phyloP scores from a whole-genome alignment of 2,329 filamentous ascomycete genomes.

The Aspergillus carbonarius region DNA sequence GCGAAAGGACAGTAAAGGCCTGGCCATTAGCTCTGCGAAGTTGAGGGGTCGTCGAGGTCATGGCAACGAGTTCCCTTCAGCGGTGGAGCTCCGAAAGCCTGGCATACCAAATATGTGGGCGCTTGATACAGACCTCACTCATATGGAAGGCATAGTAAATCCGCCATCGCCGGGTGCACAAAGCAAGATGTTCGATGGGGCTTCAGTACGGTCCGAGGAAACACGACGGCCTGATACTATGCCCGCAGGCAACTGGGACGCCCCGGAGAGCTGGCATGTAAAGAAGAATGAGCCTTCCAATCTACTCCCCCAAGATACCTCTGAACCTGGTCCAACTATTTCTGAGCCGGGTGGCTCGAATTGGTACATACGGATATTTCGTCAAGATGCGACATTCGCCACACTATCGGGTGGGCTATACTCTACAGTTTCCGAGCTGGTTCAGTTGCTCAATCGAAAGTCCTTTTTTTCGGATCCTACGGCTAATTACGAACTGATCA shows the following conservation, averaged over 20 bases:
- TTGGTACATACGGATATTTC: constrained; percentile 94
- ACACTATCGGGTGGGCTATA: constrained; percentile 83
- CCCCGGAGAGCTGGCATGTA: constrained; percentile 95
- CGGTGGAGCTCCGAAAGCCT: constrained; percentile 32
- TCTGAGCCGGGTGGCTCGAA: constrained; percentile 72
- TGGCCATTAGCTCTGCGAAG: constrained; percentile 34
- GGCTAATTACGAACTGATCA: constrained; percentile 92
- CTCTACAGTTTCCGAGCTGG: constrained; percentile 80
- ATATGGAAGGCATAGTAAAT: constrained; percentile 89
- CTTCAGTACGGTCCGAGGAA: constrained; percentile 29
- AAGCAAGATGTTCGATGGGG: constrained; percentile 34
- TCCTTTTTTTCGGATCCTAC: constrained; percentile 86
- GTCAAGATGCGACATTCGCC: constrained; percentile 89
- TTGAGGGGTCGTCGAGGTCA: constrained; percentile 35
- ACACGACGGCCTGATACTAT: constrained; percentile 33
- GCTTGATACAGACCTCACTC: constrained; percentile 81
- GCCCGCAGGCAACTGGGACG: constrained; percentile 72
- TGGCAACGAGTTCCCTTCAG: constrained; percentile 28
- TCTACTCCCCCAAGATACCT: constrained; percentile 50
- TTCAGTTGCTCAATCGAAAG: constrained; percentile 90
- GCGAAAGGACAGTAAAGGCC: constrained; percentile 39
- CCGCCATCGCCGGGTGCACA: constrained; percentile 69
- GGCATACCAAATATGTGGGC: constrained; percentile 67
- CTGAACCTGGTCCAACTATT: constrained; percentile 67
- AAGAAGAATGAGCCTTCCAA: constrained; percentile 55